phyloP scores from a whole-genome alignment of 805 yeast species.

The Starmerella davenportii region DNA sequence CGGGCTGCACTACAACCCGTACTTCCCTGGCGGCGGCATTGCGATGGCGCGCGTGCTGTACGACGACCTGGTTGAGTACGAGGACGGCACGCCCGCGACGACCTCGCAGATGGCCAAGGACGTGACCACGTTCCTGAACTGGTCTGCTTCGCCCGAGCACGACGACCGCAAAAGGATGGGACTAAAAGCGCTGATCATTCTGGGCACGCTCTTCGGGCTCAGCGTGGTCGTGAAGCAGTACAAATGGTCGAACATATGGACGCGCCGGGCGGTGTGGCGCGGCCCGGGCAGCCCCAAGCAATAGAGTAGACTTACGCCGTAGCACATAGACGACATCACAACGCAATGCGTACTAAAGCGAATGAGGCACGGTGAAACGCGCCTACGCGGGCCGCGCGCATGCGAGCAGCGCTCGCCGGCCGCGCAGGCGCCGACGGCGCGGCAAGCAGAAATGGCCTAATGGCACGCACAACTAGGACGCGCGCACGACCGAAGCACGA shows the following conservation, averaged over 20 bases:
- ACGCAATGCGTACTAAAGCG: no score
- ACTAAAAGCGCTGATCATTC: slow-evolving; percentile 69
- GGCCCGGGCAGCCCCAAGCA: slow-evolving; percentile 18
- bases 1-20: slow-evolving; percentile 96
- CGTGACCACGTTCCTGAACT: slow-evolving; percentile 84
- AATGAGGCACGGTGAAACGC: no score
- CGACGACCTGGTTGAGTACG: slow-evolving; percentile 94
- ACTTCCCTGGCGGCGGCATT: slow-evolving; percentile 99
- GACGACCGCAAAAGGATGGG: slow-evolving; percentile 96
- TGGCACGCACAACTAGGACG: no score
- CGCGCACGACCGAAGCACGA: no score
- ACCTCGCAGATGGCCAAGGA: slow-evolving; percentile 99
- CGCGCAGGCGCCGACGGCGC: no score
- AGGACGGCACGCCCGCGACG: slow-evolving; percentile 97
- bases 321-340: background rate
- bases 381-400: no score
- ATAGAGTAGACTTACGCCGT: slow-evolving; percentile 2
- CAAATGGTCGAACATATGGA: slow-evolving; percentile 94
- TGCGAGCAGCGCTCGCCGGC: no score
- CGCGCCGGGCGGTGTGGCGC: slow-evolving; percentile 64
- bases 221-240: slow-evolving; percentile 88
- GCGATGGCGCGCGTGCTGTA: slow-evolving; percentile 98
- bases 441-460: no score
- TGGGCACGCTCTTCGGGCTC: slow-evolving; percentile 61
- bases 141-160: slow-evolving; percentile 98